phyloP scores from a whole-genome alignment of 306 rosid species.

The Aeschynomene evenia region DNA sequence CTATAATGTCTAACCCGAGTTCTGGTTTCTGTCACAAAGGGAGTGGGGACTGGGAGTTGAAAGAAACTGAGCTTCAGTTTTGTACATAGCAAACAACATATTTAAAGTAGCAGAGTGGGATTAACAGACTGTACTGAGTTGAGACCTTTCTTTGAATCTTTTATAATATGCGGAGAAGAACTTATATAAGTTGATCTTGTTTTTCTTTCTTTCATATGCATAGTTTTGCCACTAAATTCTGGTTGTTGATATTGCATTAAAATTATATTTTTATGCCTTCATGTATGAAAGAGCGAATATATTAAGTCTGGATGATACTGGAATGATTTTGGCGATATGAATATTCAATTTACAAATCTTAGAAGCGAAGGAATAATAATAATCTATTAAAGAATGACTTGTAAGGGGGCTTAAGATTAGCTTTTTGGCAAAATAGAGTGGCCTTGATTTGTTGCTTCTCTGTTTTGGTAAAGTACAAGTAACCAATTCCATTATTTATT shows the following conservation, averaged over 20 bases:
- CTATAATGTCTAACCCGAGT: constrained; percentile 32
- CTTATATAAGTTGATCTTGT: not conserved
- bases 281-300: not conserved
- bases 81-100: constrained; percentile 40
- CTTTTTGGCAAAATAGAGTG: not conserved
- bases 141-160: not conserved
- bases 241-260: too few species aligned
- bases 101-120: constrained; percentile 21
- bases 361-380: not conserved
- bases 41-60: constrained; percentile 28
- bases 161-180: not conserved
- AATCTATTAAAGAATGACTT: not conserved
- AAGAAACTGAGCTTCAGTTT: constrained; percentile 30
- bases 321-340: too few species aligned
- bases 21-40: constrained; percentile 39
- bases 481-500: not conserved
- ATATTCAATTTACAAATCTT: not conserved
- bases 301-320: too few species aligned
- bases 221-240: too few species aligned
- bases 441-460: not conserved
- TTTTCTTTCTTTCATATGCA: not conserved
- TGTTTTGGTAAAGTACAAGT: not conserved
- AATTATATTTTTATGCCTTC: not conserved
- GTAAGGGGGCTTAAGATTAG: not conserved
- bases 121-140: not conserved